Conservation (phyloP, 2,329 filamentous ascomycete species). For the Paraphoma sp. region DNA sequence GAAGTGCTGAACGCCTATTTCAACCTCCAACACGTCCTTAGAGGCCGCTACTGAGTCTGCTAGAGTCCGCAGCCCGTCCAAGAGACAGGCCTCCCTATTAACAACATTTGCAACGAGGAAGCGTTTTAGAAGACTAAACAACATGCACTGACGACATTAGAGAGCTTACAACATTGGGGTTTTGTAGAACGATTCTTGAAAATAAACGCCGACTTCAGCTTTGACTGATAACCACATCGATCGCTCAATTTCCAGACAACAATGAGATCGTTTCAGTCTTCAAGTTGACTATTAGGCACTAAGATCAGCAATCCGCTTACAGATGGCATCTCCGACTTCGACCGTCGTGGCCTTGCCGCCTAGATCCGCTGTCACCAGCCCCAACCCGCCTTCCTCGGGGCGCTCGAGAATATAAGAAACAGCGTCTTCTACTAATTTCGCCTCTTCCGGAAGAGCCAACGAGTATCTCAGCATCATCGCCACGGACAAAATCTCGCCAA, state of each 20-base stretch:
- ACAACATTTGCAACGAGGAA: not conserved
- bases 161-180: not conserved
- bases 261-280: no score
- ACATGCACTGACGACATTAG: not conserved
- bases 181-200: not conserved
- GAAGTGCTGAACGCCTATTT: no score
- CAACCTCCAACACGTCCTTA: no score
- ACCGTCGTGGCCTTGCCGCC: not conserved
- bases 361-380: not conserved
- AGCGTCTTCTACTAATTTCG: not conserved
- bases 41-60: no score
- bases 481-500: constrained; percentile 13
- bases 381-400: not conserved
- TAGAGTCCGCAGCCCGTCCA: no score
- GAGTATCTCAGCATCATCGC: constrained; percentile 5
- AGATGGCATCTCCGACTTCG: not conserved
- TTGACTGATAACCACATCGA: not conserved
- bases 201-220: not conserved
- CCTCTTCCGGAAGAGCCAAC: not conserved
- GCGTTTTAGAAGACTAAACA: not conserved
- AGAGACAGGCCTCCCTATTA: no score
- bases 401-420: not conserved
- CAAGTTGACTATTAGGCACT: not conserved
- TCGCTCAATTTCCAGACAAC: no score
- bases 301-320: not conserved